Conservation (phyloP, 148 eudicot species). For the Camellia sinensis region DNA sequence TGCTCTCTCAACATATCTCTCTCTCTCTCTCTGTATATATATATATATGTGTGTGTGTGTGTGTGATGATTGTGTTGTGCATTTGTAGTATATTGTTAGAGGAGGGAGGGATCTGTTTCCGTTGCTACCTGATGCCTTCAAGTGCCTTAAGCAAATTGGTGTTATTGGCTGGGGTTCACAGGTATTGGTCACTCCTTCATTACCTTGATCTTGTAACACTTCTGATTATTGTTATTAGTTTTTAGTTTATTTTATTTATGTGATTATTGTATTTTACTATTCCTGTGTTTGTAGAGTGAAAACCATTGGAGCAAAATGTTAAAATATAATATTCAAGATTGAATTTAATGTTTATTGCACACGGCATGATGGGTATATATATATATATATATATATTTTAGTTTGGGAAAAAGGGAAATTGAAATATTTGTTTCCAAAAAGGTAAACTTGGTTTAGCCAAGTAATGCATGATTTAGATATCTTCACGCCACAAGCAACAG, state of each 20-base stretch:
- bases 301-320: too few species aligned
- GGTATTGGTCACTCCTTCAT: constrained; percentile 32
- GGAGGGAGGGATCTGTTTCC: constrained; percentile 94
- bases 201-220: background rate
- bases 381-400: too few species aligned
- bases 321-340: too few species aligned
- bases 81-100: constrained; percentile 75
- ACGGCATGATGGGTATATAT: too few species aligned
- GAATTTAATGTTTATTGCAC: too few species aligned
- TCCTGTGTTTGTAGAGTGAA: background rate
- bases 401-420: background rate
- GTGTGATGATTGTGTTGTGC: background rate
- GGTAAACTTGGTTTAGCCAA: too few species aligned
- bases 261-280: background rate
- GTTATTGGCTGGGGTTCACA: constrained; percentile 99
- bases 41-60: background rate
- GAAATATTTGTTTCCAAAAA: too few species aligned
- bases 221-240: background rate
- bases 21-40: background rate
- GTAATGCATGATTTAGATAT: too few species aligned
- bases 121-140: constrained; percentile 82
- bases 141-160: constrained; percentile 93
- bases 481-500: too few species aligned
- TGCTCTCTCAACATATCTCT: too few species aligned
- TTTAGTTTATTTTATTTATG: background rate